These are phyloP conservation scores for Backusella psychrophila DNA, from an alignment of 192 early-diverging fungal genomes.

Conservation along the genomic window DNA sequence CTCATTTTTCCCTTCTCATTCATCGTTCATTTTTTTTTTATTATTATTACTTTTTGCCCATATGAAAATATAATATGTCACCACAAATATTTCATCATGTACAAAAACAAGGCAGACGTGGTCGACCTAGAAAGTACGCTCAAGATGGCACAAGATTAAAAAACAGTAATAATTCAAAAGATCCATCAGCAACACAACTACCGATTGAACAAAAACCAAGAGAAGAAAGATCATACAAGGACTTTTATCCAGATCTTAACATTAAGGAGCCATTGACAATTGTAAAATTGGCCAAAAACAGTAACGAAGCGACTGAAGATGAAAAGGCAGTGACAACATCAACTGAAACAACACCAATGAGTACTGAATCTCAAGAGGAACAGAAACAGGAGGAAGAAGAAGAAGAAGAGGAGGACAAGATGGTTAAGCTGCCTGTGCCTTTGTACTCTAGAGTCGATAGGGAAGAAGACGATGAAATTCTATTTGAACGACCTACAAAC, in stretches of 20 bases:
- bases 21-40: neutral
- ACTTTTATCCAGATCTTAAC: constrained; percentile 82
- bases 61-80: neutral
- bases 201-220: constrained; percentile 53
- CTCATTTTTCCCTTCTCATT: neutral
- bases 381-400: neutral
- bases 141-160: neutral
- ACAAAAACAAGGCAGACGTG: constrained; percentile 14
- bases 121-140: constrained; percentile 12
- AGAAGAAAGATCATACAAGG: constrained; percentile 81
- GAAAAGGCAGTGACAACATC: neutral
- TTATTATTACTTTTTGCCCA: neutral
- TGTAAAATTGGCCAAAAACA: constrained; percentile 18
- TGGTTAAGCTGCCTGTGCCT: neutral
- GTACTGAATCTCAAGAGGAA: neutral
- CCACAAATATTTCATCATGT: neutral
- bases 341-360: neutral
- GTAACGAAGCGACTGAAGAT: neutral
- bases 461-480: neutral
- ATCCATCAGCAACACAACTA: neutral
- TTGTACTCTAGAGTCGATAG: neutral
- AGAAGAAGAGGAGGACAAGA: neutral
- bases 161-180: neutral
- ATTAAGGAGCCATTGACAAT: constrained; percentile 45
- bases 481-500: constrained; percentile 57